Evolutionary conservation across 2,329 filamentous ascomycete species (phyloP).

Genomic region (Raffaelea ambrosiae): DNA sequence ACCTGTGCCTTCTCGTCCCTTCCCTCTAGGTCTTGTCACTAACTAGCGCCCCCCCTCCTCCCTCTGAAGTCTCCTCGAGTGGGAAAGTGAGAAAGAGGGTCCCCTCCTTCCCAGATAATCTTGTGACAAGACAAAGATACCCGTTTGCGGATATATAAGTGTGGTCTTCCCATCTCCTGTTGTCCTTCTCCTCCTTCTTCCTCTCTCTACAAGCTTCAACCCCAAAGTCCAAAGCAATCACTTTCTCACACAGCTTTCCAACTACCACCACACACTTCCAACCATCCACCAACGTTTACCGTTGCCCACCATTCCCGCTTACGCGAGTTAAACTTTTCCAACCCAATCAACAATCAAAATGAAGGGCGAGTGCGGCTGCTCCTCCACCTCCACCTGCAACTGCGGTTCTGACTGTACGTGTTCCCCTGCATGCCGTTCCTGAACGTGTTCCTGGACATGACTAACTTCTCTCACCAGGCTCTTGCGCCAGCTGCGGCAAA

Average conservation of each 20-base stretch:
- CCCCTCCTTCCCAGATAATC: background rate
- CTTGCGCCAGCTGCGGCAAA: conserved; percentile 27
- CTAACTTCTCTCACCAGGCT: conserved; percentile 20
- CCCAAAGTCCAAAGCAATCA: background rate
- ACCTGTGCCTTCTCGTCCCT: background rate
- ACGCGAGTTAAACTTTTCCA: conserved; percentile 11
- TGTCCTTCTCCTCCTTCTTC: background rate
- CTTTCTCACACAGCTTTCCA: background rate
- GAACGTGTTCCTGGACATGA: conserved; percentile 13
- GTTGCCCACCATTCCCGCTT: conserved; percentile 13
- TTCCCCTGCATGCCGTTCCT: background rate
- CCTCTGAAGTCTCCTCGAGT: too few species aligned
- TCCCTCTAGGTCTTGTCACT: too few species aligned
- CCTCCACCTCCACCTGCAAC: conserved; percentile 24
- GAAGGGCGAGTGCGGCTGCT: conserved; percentile 30
- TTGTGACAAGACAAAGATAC: too few species aligned
- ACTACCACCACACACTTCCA: background rate
- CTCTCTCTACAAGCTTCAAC: background rate
- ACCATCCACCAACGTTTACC: background rate
- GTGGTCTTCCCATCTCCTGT: background rate
- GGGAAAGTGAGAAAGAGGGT: too few species aligned
- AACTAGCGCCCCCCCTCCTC: too few species aligned
- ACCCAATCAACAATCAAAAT: conserved; percentile 19
- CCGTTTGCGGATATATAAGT: background rate
- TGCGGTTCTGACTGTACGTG: conserved; percentile 14